Base-by-base conservation (phyloP, 805 yeast species). In the Isabelozyma heimii region DNA sequence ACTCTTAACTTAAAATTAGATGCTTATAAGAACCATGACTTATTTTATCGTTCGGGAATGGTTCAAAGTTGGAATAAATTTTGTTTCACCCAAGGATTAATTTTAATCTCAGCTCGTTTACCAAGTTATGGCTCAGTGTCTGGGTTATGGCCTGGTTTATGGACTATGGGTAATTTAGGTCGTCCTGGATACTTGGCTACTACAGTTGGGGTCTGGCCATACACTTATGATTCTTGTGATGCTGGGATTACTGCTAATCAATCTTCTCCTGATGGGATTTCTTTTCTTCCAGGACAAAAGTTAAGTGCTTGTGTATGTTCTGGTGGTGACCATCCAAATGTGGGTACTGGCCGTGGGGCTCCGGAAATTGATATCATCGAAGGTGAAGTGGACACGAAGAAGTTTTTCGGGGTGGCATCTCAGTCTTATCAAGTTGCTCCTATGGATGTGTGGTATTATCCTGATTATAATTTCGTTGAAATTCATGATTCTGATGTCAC, bases 191-290 rank as follows among this genome's bases (percentile, higher is more conserved):
- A 82, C 62, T 69, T 82, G 72, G 89, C 96, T 5, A 76, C 92
- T 3, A 83, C 97, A 2, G 96, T 91, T 24, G 97, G 97, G 51
- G 85, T 88, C 26, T 91, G 98, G 98, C 97, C 98, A 4, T 91
- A 91, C 61, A 76, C 92, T 1, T 91, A 91, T 65, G 85, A 86
- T 35, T 65, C 82, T 3, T 91, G 97, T 69, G 97, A 91, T 72
- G 91, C 91, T 2, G 98, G 98, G 56, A 91, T 91, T 55, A 91
- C 97, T 2, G 88, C 97, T 13, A 91, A 91, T 66, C 97, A 91
- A 72, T 86, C 95, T 6, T 82, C 95, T 0, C 77, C 87, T 1
- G 97, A 91, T 66, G 98, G 98, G 50, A 82, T 91, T 39, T 86
- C 91, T 1, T 89, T 82, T 61, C 72, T 91, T 47, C 90, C 92